Evolutionary conservation across 805 yeast species (phyloP).

Genomic region (Suhomyces vadensis): DNA sequence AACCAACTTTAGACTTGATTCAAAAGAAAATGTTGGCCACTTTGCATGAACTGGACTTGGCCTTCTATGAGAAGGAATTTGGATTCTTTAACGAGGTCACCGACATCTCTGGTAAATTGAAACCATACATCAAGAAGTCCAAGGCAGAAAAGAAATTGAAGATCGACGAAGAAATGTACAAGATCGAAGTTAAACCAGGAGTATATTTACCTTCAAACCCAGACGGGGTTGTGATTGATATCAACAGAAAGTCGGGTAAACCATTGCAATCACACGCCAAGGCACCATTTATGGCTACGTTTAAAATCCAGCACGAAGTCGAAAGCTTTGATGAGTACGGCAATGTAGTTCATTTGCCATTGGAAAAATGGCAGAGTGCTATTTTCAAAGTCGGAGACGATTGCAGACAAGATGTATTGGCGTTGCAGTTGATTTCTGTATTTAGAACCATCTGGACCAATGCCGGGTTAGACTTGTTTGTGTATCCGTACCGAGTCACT

Average conservation of each 20-base stretch:
- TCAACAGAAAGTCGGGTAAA: conserved; percentile 86
- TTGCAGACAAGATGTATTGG: conserved; percentile 95
- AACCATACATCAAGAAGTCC: conserved; percentile 89
- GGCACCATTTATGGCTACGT: conserved; percentile 97
- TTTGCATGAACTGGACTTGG: conserved; percentile 60
- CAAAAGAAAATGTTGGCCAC: conserved; percentile 61
- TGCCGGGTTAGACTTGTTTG: conserved; percentile 85
- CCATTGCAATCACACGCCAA: conserved; percentile 98
- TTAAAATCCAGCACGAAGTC: conserved; percentile 69
- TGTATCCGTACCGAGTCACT: conserved; percentile 91
- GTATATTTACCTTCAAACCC: conserved; percentile 97
- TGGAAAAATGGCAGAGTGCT: conserved; percentile 88
- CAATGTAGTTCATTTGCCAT: conserved; percentile 30
- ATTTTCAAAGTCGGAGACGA: conserved; percentile 99
- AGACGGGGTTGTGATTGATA: conserved; percentile 90
- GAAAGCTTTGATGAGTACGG: conserved; percentile 45
- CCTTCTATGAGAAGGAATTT: conserved; percentile 80
- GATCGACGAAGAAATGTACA: conserved; percentile 93
- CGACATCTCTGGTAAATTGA: conserved; percentile 88
- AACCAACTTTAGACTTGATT: conserved; percentile 79
- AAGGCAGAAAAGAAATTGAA: conserved; percentile 95
- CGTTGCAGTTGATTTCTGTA: conserved; percentile 85
- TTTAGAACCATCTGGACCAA: conserved; percentile 89
- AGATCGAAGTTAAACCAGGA: conserved; percentile 69
- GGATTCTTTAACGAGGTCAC: conserved; percentile 90